Evolutionary conservation across 768 basidiomycete genomes (phyloP).

Genomic region (Leccinellum luteum): DNA sequence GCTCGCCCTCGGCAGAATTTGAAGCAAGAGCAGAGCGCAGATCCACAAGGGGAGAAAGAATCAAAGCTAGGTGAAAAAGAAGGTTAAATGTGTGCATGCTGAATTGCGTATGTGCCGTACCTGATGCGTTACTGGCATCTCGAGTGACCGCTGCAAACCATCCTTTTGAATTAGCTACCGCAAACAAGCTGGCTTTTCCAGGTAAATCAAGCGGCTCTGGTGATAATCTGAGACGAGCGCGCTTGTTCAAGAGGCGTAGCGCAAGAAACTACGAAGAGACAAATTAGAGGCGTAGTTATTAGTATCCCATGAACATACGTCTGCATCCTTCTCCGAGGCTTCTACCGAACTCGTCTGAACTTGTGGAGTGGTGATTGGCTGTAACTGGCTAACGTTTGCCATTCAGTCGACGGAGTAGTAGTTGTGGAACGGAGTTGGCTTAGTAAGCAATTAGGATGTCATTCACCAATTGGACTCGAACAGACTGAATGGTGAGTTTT

Average conservation of each 20-base stretch:
- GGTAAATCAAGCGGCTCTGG: conserved; percentile 44
- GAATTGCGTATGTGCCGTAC: conserved; percentile 29
- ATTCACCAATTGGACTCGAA: too few species aligned
- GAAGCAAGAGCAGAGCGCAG: conserved; percentile 52
- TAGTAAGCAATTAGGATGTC: not conserved
- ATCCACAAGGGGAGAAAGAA: conserved; percentile 58
- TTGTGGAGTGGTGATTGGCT: conserved; percentile 20
- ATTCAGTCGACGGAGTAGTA: conserved; percentile 1
- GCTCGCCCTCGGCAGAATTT: conserved; percentile 37
- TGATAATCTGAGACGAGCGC: conserved; percentile 63
- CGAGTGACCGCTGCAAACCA: conserved; percentile 68
- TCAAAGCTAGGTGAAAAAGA: conserved; percentile 43
- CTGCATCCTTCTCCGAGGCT: conserved; percentile 30
- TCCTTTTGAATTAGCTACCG: conserved; percentile 55
- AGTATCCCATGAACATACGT: conserved; percentile 18
- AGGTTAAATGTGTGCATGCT: not conserved
- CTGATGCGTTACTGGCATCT: conserved; percentile 32
- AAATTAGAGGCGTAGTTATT: not conserved
- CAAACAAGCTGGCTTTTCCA: conserved; percentile 52
- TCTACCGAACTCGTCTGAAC: conserved; percentile 25
- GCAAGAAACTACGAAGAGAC: conserved; percentile 35
- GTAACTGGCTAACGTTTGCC: conserved; percentile 34
- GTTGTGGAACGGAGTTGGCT: not conserved
- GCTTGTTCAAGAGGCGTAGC: conserved; percentile 50
- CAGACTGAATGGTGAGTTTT: too few species aligned